Evolutionary conservation across 495 filamentous ascomycete species (phyloP), one percentile per base, ranked within the genome.

Genomic region (Hypoxylon perforatum): DNA sequence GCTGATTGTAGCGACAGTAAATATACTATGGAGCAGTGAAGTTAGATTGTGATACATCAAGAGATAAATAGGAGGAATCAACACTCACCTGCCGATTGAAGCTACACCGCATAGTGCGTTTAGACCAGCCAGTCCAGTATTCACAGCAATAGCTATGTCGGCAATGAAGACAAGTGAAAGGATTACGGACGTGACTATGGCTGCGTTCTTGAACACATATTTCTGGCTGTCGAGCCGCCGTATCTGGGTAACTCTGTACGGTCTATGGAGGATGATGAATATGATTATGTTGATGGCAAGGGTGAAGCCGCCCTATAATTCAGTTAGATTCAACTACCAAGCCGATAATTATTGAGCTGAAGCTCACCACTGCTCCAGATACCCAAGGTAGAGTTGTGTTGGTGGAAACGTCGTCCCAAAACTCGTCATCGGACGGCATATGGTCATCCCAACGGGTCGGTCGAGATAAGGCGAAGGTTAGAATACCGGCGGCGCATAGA

Each of bases 331-430:
- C 17, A n/a, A n/a, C 25, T 28, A 3, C 25, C 25, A 17, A 6
- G 35, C 22, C 23, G 14, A 11, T 2, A 4, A 30, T 14, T 1
- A 45, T 23, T n/a, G n/a, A 14, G 12, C 1, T 18, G 17, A 7
- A 23, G 21, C 58, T 63, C 42, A 68, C 65, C 14, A 63, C 47
- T 44, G 47, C 54, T 15, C n/a, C 41, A 10, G 65, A 23, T 1
- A 56, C n/a, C 65, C 48, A 59, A 14, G 59, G 33, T 2, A 68
- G 6, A 38, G 17, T 30, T n/a, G 39, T 30, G 21, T 33, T 51
- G 22, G 8, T 33, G 7, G 12, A 4, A 7, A 33, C 17, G 36
- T 57, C 46, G 25, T 54, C 36, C 50, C 39, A 42, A 41, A 57
- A 57, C 10, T 47, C 45, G 7, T 56, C 38, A 8, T 44, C 17